phyloP scores from a whole-genome alignment of 805 yeast species.

The Ogataea corticis region DNA sequence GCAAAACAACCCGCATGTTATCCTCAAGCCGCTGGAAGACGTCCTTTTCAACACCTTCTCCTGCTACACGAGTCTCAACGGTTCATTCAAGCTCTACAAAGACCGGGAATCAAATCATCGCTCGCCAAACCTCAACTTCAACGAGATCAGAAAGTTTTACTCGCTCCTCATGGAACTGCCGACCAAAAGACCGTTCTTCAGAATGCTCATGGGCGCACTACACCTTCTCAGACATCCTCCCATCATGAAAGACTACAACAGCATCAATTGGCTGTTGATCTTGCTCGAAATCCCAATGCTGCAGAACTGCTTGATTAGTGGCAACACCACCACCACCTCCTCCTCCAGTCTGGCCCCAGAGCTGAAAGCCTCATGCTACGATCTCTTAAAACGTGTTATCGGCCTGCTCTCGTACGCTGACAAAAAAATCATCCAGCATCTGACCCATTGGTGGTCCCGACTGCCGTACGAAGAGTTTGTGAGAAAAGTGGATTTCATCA shows the following conservation, averaged over 20 bases:
- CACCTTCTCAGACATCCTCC: constrained; percentile 54
- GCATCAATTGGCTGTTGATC: constrained; percentile 61
- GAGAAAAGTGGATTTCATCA: constrained; percentile 63
- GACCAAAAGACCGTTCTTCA: constrained; percentile 58
- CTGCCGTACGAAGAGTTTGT: constrained; percentile 44
- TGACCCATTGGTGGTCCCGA: constrained; percentile 56
- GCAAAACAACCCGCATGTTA: constrained; percentile 14
- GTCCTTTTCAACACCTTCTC: constrained; percentile 50
- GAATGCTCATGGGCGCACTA: constrained; percentile 52
- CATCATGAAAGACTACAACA: constrained; percentile 39
- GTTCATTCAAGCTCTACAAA: constrained; percentile 49
- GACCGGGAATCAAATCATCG: constrained; percentile 28
- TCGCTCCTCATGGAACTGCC: constrained; percentile 50
- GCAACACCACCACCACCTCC: constrained; percentile 18
- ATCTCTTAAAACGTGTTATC: constrained; percentile 63
- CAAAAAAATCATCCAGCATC: constrained; percentile 38
- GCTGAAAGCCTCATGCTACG: constrained; percentile 59
- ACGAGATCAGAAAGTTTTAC: constrained; percentile 49
- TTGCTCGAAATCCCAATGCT: constrained; percentile 70
- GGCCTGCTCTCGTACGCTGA: constrained; percentile 64
- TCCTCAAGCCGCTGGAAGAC: constrained; percentile 51
- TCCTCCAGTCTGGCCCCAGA: constrained; percentile 40
- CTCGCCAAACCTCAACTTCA: constrained; percentile 52
- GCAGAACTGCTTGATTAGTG: constrained; percentile 43
- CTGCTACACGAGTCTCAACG: constrained; percentile 47